A percentile compares a stretch with the other conserved stretches of the same genome.
Conservation (phyloP, 148 eudicot species). For the Pouteria glomerata region DNA sequence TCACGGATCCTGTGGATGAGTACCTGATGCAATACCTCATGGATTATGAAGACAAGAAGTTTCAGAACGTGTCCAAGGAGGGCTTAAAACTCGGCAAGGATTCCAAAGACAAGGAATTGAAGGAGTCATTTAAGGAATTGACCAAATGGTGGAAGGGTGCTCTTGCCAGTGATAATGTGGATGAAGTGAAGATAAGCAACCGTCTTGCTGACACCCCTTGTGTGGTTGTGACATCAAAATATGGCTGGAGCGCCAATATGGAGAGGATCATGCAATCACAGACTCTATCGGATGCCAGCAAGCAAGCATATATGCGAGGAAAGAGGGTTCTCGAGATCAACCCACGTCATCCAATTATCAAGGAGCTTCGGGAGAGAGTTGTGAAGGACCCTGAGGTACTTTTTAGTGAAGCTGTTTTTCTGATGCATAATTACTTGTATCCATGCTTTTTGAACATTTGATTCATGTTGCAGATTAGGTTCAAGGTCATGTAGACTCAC, state of each 20-base stretch:
- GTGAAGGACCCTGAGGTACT: slow-evolving; percentile 77
- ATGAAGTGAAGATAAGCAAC: slow-evolving; percentile 94
- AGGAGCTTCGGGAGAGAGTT: slow-evolving; percentile 88
- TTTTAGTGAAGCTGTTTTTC: background rate
- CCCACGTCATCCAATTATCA: slow-evolving; percentile 94
- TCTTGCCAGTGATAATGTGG: slow-evolving; percentile 79
- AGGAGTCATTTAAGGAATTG: slow-evolving; percentile 87
- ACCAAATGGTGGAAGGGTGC: slow-evolving; percentile 97
- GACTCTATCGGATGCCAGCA: slow-evolving; percentile 78
- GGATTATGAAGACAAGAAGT: slow-evolving; percentile 96
- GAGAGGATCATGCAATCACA: slow-evolving; percentile 97
- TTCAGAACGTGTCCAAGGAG: slow-evolving; percentile 98
- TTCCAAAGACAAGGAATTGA: slow-evolving; percentile 79
- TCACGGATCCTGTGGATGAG: slow-evolving; percentile 97
- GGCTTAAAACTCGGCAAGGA: slow-evolving; percentile 86
- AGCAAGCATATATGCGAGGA: slow-evolving; percentile 95
- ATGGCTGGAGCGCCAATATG: slow-evolving; percentile 98
- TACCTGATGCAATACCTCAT: slow-evolving; percentile 97
- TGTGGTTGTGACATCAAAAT: slow-evolving; percentile 95
- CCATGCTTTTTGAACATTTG: background rate
- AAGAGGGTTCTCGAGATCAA: slow-evolving; percentile 97
- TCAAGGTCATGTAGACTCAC: no score
- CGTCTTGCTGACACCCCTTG: slow-evolving; percentile 96
- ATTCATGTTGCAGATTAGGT: background rate
- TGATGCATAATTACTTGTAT: background rate